These are phyloP conservation scores for Solanum chiquidenum DNA, from an alignment of 257 asterid genomes.

Conservation along the genomic window DNA sequence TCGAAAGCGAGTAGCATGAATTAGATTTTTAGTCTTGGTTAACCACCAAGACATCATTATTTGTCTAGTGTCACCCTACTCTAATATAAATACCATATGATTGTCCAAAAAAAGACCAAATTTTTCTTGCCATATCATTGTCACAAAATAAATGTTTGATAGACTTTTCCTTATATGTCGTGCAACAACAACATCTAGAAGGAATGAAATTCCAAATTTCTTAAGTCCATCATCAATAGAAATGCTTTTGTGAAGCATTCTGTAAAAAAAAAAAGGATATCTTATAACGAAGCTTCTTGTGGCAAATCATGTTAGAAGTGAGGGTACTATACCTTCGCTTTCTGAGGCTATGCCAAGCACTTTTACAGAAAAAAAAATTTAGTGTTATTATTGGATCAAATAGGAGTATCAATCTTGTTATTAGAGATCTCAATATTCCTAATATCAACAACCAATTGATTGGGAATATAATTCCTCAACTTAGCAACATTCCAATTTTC, in stretches of 20 bases:
- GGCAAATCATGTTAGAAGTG: neutral
- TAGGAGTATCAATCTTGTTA: neutral
- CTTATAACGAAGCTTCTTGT: too few relatives aligned
- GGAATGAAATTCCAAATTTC: too few relatives aligned
- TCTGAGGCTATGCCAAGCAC: neutral
- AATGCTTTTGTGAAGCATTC: too few relatives aligned
- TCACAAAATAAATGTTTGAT: too few relatives aligned
- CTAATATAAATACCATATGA: too few relatives aligned
- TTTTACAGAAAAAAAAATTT: too few relatives aligned
- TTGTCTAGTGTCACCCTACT: neutral
- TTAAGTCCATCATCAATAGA: too few relatives aligned
- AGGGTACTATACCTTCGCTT: neutral
- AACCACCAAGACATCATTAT: neutral
- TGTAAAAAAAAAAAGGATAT: too few relatives aligned
- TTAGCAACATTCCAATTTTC: neutral
- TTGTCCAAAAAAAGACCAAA: neutral
- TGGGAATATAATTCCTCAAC: neutral
- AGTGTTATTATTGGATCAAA: neutral
- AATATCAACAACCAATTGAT: neutral
- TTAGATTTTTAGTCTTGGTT: neutral
- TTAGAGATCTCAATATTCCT: neutral
- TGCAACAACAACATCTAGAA: too few relatives aligned
- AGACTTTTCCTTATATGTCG: neutral
- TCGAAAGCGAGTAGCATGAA: neutral
- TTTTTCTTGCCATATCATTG: neutral